Conservation (phyloP, 345 rosid species). For the Citrus trifoliata region DNA sequence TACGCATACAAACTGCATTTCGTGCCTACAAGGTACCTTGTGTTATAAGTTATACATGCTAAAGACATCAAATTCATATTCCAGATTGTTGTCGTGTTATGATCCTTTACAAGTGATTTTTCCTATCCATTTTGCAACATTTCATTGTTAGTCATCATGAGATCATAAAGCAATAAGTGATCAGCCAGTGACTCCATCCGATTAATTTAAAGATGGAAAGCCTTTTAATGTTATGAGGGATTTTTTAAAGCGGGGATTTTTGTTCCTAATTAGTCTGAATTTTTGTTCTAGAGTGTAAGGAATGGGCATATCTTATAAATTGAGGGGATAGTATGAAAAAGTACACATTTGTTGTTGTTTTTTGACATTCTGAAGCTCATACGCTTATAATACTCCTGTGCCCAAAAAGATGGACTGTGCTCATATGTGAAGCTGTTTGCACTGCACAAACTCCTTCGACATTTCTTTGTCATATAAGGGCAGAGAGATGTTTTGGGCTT, state of each 20-base stretch:
- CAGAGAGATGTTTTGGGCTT: not conserved
- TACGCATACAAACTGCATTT: conserved; percentile 68
- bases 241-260: not conserved
- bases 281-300: not conserved
- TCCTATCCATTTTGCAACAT: not conserved
- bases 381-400: not conserved
- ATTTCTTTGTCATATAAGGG: not conserved
- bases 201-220: not conserved
- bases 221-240: not conserved
- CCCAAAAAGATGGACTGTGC: not conserved
- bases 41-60: not conserved
- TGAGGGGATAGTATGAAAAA: not conserved
- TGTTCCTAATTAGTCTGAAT: not conserved
- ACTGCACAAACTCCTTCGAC: not conserved
- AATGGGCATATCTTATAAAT: not conserved
- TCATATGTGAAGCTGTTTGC: not conserved
- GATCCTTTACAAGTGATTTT: not conserved
- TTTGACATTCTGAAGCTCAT: not conserved
- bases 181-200: not conserved
- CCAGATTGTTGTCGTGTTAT: not conserved
- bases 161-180: not conserved
- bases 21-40: conserved; percentile 64
- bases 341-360: not conserved
- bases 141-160: not conserved
- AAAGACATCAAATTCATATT: not conserved